These are phyloP conservation scores for Bryum argenteum DNA, from an alignment of 225 moss, liverwort and hornwort genomes.

Conservation along the genomic window DNA sequence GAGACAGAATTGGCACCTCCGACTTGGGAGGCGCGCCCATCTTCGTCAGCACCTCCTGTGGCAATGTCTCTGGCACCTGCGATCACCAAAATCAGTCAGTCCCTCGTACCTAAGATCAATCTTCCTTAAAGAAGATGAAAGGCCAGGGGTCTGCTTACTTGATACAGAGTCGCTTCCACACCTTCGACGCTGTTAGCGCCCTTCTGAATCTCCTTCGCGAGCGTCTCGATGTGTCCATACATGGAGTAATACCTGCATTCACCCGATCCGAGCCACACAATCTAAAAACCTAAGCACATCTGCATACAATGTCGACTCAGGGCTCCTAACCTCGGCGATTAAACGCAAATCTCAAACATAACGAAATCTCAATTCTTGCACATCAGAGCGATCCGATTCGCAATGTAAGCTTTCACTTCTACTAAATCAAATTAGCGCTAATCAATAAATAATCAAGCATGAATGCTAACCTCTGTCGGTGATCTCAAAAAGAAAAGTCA, in stretches of 20 bases:
- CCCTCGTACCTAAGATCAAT: neutral
- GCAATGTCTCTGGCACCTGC: slow-evolving; percentile 58
- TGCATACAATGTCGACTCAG: neutral
- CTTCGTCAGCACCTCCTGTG: slow-evolving; percentile 46
- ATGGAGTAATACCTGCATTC: slow-evolving; percentile 56
- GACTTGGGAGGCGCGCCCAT: slow-evolving; percentile 50
- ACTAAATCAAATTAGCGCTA: no score
- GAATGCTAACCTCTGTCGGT: neutral
- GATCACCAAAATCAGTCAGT: neutral
- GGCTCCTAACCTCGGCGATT: neutral
- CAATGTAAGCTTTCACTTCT: no score
- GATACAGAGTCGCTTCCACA: slow-evolving; percentile 55
- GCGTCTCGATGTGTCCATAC: slow-evolving; percentile 55
- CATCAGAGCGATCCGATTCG: no score
- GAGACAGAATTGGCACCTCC: slow-evolving; percentile 34
- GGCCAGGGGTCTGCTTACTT: slow-evolving; percentile 23
- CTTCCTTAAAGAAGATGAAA: no score
- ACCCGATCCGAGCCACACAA: neutral
- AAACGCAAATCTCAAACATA: neutral
- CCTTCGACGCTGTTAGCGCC: slow-evolving; percentile 57
- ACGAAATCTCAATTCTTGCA: neutral
- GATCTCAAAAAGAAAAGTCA: no score
- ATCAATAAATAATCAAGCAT: no score
- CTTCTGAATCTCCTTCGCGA: slow-evolving; percentile 54
- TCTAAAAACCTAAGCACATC: neutral